phyloP scores from a whole-genome alignment of 108 stramenopile species.

The Thalassiosira profunda region DNA sequence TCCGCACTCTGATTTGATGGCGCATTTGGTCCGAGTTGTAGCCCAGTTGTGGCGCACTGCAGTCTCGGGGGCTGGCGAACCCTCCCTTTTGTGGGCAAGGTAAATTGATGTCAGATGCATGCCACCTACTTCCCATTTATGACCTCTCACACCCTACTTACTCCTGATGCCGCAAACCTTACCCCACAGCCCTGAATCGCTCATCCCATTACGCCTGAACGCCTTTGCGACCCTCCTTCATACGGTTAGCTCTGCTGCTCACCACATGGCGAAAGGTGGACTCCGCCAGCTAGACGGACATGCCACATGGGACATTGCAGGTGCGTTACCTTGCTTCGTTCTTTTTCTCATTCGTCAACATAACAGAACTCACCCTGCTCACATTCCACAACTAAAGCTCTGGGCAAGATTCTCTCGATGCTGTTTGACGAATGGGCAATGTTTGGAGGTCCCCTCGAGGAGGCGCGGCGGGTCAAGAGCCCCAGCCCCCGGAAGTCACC shows the following conservation, averaged over 20 bases:
- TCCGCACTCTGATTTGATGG: conserved; percentile 53
- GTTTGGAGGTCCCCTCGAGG: conserved; percentile 39
- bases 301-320: conserved; percentile 63
- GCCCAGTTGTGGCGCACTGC: conserved; percentile 64
- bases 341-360: too few species aligned
- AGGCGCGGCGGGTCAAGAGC: neutral
- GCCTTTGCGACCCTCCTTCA: conserved; percentile 81
- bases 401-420: conserved; percentile 54
- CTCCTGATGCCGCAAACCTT: neutral
- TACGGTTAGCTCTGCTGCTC: conserved; percentile 62
- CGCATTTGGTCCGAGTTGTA: conserved; percentile 63
- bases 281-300: conserved; percentile 74
- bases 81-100: conserved; percentile 78
- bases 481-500: conserved; percentile 8
- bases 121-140: neutral
- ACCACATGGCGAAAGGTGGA: conserved; percentile 71
- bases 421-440: conserved; percentile 71
- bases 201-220: conserved; percentile 78
- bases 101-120: neutral
- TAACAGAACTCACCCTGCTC: too few species aligned
- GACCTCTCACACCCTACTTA: neutral
- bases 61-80: conserved; percentile 67
- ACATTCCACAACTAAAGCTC: conserved; percentile 12
- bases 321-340: neutral
- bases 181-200: conserved; percentile 67